Base-by-base conservation (phyloP, 345 rosid species). In the Bretschneidera sinensis region DNA sequence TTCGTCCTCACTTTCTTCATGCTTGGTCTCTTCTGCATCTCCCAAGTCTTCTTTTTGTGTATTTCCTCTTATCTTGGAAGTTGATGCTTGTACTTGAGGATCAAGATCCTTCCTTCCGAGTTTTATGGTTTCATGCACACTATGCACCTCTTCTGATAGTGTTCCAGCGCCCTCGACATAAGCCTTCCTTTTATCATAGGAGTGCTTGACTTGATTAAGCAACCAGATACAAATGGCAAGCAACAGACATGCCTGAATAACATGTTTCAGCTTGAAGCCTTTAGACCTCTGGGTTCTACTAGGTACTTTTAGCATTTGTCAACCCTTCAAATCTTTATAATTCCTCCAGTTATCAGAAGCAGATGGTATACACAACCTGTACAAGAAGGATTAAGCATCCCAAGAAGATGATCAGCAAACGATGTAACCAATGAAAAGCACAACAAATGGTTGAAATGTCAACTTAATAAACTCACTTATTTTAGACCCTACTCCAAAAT, bases 211-310 rank as follows among this genome's bases (percentile, higher is more conserved):
- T 54, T 76, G 87, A 80, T 82, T 72, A 59, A 86, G 63, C 71
- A 84, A 33, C 94, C 94, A 86, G 28, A 74, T 24, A 72, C 72
- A 77, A 59, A 77, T 31, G 54, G 75, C 85, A 51, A 86, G 70
- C 63, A 82, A 71, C 16, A 78, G 64, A 69, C 61, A 73, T 59
- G 82, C 62, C 68, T 84, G 89, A 65, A 82, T 59, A 54, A 78
- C 71, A 51, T 78, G 84, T 65, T 80, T 86, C 57, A 82, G 80
- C 64, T 80, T 86, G 50, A 84, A 73, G 51, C 89, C 87, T 73
- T 70, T 84, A 2, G 86, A 60, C 65, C 82, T 84, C 62, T 62
- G 67, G 65, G 64, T 79, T 65, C 76, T 81, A 43, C 69, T 74
- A 1, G 87, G 51, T 57, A 68, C 80, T 71, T 72, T 83, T 63